Percentiles rank a stretch among this genome's conserved stretches.
Evolutionary conservation across 73 alveolate genomes (phyloP).

Genomic region (Paramecium pentaurelia): DNA sequence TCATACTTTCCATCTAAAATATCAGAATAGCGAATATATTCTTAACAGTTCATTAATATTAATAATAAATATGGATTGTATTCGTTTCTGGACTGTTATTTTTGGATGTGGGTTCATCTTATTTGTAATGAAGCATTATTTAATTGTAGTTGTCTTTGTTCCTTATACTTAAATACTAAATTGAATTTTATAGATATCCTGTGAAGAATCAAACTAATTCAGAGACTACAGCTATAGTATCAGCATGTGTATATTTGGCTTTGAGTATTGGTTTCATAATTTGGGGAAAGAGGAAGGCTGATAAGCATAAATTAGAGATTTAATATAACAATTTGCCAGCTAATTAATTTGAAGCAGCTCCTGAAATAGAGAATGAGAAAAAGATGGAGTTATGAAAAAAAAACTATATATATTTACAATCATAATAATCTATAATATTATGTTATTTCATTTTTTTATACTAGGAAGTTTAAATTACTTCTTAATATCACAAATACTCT

Average conservation of each 20-base stretch:
- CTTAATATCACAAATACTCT: not conserved
- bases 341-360: conserved; percentile 30
- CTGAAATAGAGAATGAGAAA: not conserved
- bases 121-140: not conserved
- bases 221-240: not conserved
- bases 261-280: not conserved
- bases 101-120: not conserved
- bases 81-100: conserved; percentile 30
- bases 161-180: not conserved
- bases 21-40: not conserved
- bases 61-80: conserved; percentile 20
- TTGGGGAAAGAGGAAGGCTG: conserved; percentile 4
- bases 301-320: not conserved
- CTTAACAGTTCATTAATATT: not conserved
- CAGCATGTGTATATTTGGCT: not conserved
- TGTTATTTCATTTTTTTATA: not conserved
- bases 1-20: not conserved
- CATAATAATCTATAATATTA: not conserved
- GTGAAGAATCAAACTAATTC: not conserved
- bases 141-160: not conserved
- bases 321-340: not conserved
- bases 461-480: conserved; percentile 18
- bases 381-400: not conserved
- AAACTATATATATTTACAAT: not conserved
- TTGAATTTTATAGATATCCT: conserved; percentile 9